Percentiles rank a stretch among this genome's conserved stretches.
Evolutionary conservation across 768 basidiomycete genomes (phyloP).

Genomic region (Myochromella boudieri): DNA sequence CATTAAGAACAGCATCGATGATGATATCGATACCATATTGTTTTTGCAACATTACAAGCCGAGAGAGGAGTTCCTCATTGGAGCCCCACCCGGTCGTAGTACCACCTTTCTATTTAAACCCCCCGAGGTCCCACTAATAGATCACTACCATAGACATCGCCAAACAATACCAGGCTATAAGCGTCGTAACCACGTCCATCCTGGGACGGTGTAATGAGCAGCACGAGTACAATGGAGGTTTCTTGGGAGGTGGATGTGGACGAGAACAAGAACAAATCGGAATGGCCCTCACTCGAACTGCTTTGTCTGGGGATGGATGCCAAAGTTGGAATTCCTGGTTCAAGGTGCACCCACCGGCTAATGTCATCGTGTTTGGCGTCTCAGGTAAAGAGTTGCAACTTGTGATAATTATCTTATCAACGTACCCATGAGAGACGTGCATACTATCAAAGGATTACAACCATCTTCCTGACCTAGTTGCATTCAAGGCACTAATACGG

Average conservation of each 20-base stretch:
- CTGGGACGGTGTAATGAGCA: conserved; percentile 33
- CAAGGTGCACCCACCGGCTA: conserved; percentile 84
- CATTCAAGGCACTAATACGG: conserved; percentile 62
- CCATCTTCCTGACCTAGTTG: conserved; percentile 52
- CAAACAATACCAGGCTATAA: conserved; percentile 65
- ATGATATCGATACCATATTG: conserved; percentile 70
- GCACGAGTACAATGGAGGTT: not conserved
- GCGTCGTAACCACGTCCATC: conserved; percentile 80
- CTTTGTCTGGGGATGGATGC: conserved; percentile 85
- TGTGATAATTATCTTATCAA: conserved; percentile 4
- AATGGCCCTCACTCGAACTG: conserved; percentile 45
- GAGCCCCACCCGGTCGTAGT: conserved; percentile 85
- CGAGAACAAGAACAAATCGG: too few relatives aligned
- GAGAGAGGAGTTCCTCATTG: conserved; percentile 71
- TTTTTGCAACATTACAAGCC: conserved; percentile 68
- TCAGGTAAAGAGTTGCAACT: conserved; percentile 90
- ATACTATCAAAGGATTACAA: conserved; percentile 70
- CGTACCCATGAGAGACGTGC: conserved; percentile 12
- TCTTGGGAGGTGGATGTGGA: too few relatives aligned
- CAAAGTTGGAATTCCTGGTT: conserved; percentile 61
- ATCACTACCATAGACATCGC: not conserved
- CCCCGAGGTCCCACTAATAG: conserved; percentile 81
- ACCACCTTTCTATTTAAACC: conserved; percentile 76
- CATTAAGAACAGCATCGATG: conserved; percentile 90
- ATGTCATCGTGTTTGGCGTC: conserved; percentile 51